Evolutionary conservation across 352 stramenopile genomes (phyloP).

Genomic region (Phytophthora meadii): DNA sequence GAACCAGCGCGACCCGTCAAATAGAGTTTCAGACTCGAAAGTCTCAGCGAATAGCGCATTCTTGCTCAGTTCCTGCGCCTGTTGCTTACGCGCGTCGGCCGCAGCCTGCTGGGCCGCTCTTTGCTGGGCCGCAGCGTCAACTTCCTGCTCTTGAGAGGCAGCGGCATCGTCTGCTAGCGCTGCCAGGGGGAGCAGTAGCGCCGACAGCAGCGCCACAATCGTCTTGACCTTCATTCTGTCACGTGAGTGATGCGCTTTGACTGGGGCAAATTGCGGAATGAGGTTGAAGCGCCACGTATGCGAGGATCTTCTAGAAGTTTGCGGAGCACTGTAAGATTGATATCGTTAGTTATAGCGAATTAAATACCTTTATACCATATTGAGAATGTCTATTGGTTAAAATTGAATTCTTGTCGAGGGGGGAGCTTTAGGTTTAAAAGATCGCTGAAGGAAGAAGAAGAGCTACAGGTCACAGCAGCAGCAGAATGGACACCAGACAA

Average conservation of each 20-base stretch:
- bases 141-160: constrained; percentile 6
- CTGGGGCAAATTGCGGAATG: constrained; percentile 24
- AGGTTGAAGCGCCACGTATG: constrained; percentile 17
- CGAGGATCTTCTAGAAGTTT: constrained; percentile 21
- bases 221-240: constrained; percentile 63
- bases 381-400: constrained; percentile 10
- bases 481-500: constrained; percentile 71
- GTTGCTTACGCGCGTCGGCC: constrained; percentile 34
- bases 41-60: constrained; percentile 79
- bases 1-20: constrained; percentile 81
- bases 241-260: not conserved
- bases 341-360: constrained; percentile 5
- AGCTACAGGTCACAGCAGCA: constrained; percentile 3
- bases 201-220: constrained; percentile 49
- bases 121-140: constrained; percentile 25
- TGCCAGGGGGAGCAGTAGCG: constrained; percentile 48
- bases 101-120: not conserved
- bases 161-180: constrained; percentile 22
- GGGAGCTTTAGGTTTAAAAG: constrained; percentile 31
- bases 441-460: constrained; percentile 34
- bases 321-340: not conserved
- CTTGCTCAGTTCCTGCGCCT: constrained; percentile 61
- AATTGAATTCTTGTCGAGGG: constrained; percentile 1
- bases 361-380: not conserved
- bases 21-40: constrained; percentile 65